Evolutionary conservation across 1,284 basidiomycete species (phyloP).

Genomic region (Bondarzewia mesenterica): DNA sequence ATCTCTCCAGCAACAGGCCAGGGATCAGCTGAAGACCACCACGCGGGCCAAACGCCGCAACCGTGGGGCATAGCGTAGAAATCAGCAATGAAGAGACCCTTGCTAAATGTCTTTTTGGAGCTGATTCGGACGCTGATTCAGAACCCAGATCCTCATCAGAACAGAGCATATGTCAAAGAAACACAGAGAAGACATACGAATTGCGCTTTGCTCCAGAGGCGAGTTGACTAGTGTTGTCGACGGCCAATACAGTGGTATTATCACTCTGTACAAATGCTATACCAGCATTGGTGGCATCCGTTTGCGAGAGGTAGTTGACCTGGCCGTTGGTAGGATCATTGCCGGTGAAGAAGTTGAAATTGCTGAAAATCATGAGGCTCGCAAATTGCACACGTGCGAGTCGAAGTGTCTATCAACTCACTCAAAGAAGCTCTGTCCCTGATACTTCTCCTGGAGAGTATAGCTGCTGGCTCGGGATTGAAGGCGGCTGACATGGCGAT

Average conservation of each 20-base stretch:
- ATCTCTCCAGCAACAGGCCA: conserved; percentile 62
- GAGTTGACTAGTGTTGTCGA: conserved; percentile 51
- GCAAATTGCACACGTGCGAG: background rate
- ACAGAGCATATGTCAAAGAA: background rate
- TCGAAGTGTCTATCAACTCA: background rate
- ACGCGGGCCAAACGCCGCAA: conserved; percentile 79
- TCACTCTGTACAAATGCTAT: conserved; percentile 54
- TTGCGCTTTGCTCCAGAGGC: conserved; percentile 47
- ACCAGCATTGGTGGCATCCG: conserved; percentile 36
- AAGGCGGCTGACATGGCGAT: conserved; percentile 9
- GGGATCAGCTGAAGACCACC: conserved; percentile 45
- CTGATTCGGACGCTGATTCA: conserved; percentile 58
- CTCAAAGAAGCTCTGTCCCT: conserved; percentile 29
- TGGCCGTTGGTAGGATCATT: conserved; percentile 60
- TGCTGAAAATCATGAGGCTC: conserved; percentile 24
- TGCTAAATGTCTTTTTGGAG: conserved; percentile 54
- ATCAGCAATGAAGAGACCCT: conserved; percentile 77
- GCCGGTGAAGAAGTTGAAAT: conserved; percentile 55
- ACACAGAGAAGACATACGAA: conserved; percentile 39
- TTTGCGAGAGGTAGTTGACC: conserved; percentile 45
- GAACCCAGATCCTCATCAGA: background rate
- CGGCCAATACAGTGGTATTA: conserved; percentile 47
- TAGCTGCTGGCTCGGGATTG: conserved; percentile 13
- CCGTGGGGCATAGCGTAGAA: conserved; percentile 71
- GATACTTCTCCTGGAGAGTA: conserved; percentile 29